Conservation (phyloP, 2,329 filamentous ascomycete species). For the Apiospora pterosperma region DNA sequence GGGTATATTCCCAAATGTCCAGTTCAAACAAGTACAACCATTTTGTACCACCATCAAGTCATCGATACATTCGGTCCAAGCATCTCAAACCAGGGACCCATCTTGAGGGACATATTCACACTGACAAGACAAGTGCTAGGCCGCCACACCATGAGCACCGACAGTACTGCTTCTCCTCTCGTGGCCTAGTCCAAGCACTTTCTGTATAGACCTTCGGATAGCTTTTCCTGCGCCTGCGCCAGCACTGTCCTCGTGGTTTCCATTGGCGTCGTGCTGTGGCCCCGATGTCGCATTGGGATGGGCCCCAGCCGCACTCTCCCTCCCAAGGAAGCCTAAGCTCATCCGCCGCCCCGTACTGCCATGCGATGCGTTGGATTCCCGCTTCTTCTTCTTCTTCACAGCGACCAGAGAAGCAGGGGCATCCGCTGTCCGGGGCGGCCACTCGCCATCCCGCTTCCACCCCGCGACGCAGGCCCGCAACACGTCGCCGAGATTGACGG, state of each 20-base stretch:
- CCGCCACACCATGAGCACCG: conserved; percentile 11
- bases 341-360: conserved; percentile 35
- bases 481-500: conserved; percentile 83
- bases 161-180: conserved; percentile 16
- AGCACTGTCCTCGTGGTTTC: conserved; percentile 8
- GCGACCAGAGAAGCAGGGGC: conserved; percentile 36
- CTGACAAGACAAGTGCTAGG: background rate
- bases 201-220: conserved; percentile 31
- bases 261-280: conserved; percentile 5
- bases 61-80: background rate
- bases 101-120: background rate
- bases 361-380: conserved; percentile 18
- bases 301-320: conserved; percentile 22
- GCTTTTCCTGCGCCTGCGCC: conserved; percentile 18
- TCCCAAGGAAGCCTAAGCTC: conserved; percentile 45
- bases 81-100: background rate
- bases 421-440: conserved; percentile 67
- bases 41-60: background rate
- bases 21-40: background rate
- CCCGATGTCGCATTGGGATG: conserved; percentile 4
- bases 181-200: conserved; percentile 30
- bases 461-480: conserved; percentile 77
- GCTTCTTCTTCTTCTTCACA: conserved; percentile 36
- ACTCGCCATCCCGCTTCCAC: conserved; percentile 91
- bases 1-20: conserved; percentile 2